phyloP scores from a whole-genome alignment of 805 yeast species.

The Cyberlindnera euphorbiae region DNA sequence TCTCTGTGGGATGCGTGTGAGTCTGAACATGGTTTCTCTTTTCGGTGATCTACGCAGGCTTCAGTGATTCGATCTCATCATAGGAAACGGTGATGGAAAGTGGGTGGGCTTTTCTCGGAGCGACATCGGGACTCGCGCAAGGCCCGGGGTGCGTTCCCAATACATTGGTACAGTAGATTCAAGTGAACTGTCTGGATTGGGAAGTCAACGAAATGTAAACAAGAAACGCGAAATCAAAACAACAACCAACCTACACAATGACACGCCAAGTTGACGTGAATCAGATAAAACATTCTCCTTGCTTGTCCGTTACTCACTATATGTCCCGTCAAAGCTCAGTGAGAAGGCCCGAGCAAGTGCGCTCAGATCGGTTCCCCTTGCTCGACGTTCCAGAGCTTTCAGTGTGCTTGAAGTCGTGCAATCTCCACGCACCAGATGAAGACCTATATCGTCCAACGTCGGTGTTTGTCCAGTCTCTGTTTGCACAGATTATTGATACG shows the following conservation, averaged over 20 bases:
- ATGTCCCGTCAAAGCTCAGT: conserved; percentile 20
- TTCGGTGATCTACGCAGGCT: no score
- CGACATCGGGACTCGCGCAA: no score
- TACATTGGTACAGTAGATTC: no score
- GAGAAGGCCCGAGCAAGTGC: conserved; percentile 18
- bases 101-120: no score
- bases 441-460: conserved; percentile 53
- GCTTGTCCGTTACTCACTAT: background rate
- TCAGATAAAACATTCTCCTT: no score
- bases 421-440: conserved; percentile 57
- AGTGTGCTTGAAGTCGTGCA: conserved; percentile 55
- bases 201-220: background rate
- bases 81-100: no score
- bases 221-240: background rate
- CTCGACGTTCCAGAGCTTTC: conserved; percentile 58
- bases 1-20: background rate
- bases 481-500: conserved; percentile 56
- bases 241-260: background rate
- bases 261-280: no score
- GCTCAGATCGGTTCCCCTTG: conserved; percentile 53
- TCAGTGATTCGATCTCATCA: no score
- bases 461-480: conserved; percentile 47
- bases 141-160: no score
- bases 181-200: no score
- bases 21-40: no score